Conservation (phyloP, 176 grass and related monocot species). For the Phragmites australis region DNA sequence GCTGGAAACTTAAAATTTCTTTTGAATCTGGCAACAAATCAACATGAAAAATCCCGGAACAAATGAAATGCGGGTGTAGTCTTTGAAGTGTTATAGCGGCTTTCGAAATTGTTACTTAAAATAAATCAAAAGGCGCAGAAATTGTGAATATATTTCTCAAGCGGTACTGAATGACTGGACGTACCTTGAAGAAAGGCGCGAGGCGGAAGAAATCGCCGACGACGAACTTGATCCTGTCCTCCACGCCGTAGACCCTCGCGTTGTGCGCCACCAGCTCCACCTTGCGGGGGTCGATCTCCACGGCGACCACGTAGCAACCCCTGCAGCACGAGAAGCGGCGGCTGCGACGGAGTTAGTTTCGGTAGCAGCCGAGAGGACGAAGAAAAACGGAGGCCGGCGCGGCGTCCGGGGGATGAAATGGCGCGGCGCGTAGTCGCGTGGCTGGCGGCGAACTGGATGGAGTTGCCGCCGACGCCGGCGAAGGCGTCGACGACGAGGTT, state of each 20-base stretch:
- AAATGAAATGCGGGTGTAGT: neutral
- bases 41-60: neutral
- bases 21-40: neutral
- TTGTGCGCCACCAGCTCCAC: conserved; percentile 54
- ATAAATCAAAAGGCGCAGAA: neutral
- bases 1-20: no score
- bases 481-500: conserved; percentile 64
- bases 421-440: neutral
- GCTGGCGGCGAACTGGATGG: conserved; percentile 76
- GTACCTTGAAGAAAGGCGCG: conserved; percentile 54
- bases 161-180: neutral
- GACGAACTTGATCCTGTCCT: conserved; percentile 64
- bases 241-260: conserved; percentile 68
- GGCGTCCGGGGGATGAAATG: neutral
- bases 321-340: conserved; percentile 27
- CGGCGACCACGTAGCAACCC: conserved; percentile 62
- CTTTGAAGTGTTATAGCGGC: neutral
- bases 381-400: neutral
- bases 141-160: neutral
- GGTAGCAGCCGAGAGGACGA: neutral
- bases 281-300: conserved; percentile 67
- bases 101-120: neutral
- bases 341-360: neutral
- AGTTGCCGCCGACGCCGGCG: conserved; percentile 64
- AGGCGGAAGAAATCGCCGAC: conserved; percentile 67